Evolutionary conservation across 768 basidiomycete genomes (phyloP).

Genomic region (Rossbeevera mucosa): DNA sequence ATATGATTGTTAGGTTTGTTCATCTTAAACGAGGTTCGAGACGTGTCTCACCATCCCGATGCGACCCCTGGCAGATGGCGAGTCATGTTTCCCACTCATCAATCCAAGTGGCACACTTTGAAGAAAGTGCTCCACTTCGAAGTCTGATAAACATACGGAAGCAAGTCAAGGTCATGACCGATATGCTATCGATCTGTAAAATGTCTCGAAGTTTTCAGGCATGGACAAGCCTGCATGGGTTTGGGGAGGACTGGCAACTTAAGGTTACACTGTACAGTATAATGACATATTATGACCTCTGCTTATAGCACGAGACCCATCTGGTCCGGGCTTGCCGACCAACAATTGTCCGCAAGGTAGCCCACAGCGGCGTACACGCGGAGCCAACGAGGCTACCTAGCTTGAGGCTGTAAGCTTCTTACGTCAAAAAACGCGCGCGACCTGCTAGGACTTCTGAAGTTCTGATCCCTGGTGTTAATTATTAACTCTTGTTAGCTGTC

Average conservation of each 20-base stretch:
- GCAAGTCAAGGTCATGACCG: constrained; percentile 11
- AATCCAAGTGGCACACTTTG: constrained; percentile 30
- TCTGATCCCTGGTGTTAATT: constrained; percentile 4
- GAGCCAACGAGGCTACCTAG: constrained; percentile 9
- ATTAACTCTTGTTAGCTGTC: background rate
- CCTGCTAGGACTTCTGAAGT: constrained; percentile 1
- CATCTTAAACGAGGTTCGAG: constrained; percentile 2
- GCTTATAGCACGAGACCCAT: background rate
- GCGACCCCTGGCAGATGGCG: constrained; percentile 27
- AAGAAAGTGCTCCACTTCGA: constrained; percentile 28
- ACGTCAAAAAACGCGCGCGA: constrained; percentile 12
- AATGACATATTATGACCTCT: constrained; percentile 14
- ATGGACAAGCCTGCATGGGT: constrained; percentile 12
- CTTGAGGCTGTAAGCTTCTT: constrained; percentile 6
- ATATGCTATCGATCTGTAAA: constrained; percentile 15
- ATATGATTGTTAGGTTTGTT: constrained; percentile 56
- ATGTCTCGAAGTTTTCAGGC: constrained; percentile 14
- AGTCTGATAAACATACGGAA: constrained; percentile 14
- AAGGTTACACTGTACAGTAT: constrained; percentile 27
- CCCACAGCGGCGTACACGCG: constrained; percentile 14
- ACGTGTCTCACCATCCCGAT: constrained; percentile 2
- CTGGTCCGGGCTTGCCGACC: background rate
- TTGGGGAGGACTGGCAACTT: constrained; percentile 9
- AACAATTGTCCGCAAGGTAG: background rate
- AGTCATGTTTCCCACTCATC: constrained; percentile 27